Evolutionary conservation across 345 rosid genomes (phyloP).

Genomic region (Citrus trifoliata): DNA sequence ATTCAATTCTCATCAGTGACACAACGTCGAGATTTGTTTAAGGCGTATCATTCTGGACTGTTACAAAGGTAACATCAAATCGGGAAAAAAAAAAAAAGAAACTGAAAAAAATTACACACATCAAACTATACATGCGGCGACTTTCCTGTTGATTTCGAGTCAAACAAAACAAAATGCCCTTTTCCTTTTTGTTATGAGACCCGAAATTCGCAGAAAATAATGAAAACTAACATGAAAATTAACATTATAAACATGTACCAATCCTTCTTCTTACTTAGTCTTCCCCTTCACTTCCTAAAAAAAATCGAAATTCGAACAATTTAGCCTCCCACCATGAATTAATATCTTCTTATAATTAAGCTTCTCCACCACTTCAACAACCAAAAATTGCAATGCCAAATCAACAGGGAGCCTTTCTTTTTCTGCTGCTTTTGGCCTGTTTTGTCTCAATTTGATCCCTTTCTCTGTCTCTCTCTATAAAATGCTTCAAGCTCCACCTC

Average conservation of each 20-base stretch:
- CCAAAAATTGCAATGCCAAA: neutral
- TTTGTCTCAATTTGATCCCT: neutral
- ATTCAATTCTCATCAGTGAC: no score
- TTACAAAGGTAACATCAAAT: neutral
- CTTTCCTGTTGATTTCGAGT: neutral
- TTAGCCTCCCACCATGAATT: neutral
- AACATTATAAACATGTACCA: constrained; percentile 7
- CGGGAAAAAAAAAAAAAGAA: neutral
- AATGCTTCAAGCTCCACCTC: constrained; percentile 18
- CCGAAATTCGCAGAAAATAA: neutral
- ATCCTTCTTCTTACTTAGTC: neutral
- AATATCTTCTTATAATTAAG: neutral
- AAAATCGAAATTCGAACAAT: neutral
- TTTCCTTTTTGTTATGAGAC: neutral
- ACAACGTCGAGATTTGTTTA: no score
- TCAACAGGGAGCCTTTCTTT: neutral
- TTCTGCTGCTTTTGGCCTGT: neutral
- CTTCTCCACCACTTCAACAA: neutral
- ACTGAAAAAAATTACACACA: neutral
- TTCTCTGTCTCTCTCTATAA: neutral
- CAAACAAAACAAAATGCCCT: neutral
- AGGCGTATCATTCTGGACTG: neutral
- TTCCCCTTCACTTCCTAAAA: neutral
- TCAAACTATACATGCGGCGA: neutral
- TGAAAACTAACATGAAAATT: neutral